Evolutionary conservation across 1,284 basidiomycete species (phyloP).

Genomic region (Ganoderma boninense): DNA sequence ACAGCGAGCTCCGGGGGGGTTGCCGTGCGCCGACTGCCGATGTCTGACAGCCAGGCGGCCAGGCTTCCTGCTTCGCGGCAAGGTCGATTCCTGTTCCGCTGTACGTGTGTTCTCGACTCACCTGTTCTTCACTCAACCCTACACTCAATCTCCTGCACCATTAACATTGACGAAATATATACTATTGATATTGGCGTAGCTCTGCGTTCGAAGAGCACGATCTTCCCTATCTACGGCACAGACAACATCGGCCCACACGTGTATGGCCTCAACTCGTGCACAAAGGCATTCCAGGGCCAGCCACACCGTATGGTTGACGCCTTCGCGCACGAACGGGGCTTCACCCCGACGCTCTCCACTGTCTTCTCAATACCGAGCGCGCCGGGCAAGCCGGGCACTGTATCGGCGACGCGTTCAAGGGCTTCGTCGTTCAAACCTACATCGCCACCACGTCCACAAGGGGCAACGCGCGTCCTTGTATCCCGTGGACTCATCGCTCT

Average conservation of each 20-base stretch:
- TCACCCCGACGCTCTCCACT: conserved; percentile 82
- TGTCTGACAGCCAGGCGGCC: too few species aligned
- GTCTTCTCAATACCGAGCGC: conserved; percentile 70
- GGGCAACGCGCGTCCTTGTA: conserved; percentile 67
- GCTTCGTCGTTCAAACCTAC: conserved; percentile 92
- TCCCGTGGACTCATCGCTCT: conserved; percentile 84
- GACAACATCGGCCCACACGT: conserved; percentile 93
- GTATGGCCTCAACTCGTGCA: conserved; percentile 88
- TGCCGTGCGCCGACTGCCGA: too few species aligned
- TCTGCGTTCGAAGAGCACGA: conserved; percentile 99
- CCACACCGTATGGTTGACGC: conserved; percentile 73
- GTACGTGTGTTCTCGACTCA: too few species aligned
- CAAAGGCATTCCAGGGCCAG: conserved; percentile 79
- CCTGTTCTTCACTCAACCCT: too few species aligned
- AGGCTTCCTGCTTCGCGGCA: too few species aligned
- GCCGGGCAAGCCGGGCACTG: conserved; percentile 78
- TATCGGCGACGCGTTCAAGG: conserved; percentile 91
- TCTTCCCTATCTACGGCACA: conserved; percentile 78
- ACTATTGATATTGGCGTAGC: conserved; percentile 65
- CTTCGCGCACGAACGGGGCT: conserved; percentile 92
- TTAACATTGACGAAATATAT: too few species aligned
- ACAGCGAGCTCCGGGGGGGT: too few species aligned
- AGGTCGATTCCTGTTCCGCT: too few species aligned
- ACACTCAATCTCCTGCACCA: too few species aligned
- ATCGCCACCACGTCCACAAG: conserved; percentile 56